These are phyloP conservation scores for Melaleuca alternifolia DNA, from an alignment of 345 rosid genomes.

Conservation along the genomic window DNA sequence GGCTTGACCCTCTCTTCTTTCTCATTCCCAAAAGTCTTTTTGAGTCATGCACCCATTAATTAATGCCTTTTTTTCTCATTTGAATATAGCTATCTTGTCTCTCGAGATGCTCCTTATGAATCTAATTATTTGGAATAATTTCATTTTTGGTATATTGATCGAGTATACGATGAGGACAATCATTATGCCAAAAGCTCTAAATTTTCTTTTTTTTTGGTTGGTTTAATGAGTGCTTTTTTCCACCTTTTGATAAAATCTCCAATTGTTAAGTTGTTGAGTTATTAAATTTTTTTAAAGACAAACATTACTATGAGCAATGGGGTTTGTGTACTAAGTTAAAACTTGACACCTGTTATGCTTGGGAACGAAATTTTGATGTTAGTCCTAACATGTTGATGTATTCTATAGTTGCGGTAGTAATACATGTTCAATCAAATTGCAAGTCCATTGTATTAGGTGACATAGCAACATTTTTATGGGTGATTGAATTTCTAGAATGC, in stretches of 20 bases:
- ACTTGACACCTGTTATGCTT: not conserved
- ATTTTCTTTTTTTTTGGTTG: not conserved
- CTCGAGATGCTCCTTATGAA: not conserved
- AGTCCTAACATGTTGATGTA: not conserved
- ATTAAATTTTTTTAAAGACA: no score
- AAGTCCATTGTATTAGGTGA: not conserved
- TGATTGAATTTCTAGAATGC: not conserved
- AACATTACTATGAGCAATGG: not conserved
- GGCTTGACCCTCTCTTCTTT: not conserved
- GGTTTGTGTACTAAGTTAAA: not conserved
- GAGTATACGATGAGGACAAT: not conserved
- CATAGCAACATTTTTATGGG: no score
- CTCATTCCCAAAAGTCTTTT: not conserved
- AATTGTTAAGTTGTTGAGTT: not conserved
- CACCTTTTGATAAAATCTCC: not conserved
- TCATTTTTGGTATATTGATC: not conserved
- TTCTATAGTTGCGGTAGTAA: not conserved
- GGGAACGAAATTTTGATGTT: not conserved
- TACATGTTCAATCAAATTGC: not conserved
- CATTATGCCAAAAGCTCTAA: not conserved
- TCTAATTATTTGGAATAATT: not conserved
- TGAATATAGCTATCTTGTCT: not conserved
- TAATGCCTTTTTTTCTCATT: not conserved
- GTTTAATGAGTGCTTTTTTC: not conserved
- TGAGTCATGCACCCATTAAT: not conserved